Base-by-base conservation (phyloP, 2,329 filamentous ascomycete genomes). In the Diaporthe velutina region DNA sequence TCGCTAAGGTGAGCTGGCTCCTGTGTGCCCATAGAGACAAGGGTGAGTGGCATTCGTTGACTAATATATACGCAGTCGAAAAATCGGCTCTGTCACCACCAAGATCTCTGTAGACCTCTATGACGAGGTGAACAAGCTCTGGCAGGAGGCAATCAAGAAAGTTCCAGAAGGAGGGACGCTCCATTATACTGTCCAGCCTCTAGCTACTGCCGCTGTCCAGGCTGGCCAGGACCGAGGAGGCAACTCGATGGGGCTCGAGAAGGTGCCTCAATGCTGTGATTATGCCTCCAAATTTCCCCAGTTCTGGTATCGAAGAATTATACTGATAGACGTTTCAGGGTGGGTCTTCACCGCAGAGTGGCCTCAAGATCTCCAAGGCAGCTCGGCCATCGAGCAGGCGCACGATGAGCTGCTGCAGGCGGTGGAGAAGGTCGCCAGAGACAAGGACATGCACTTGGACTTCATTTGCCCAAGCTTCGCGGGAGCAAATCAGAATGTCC, bases 171-270 rank as follows among this genome's bases (percentile, higher is more conserved):
- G 19, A n/a, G 70, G 57, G 17, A 10, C 40, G 17, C 45, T 72
- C 22, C 57, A 72, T 35, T 72, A 72, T 28, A 72, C 70, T 4
- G 48, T 72, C n/a, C 70, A 72, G 70, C 70, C 70, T 22, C 38
- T 66, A 8, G 28, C 58, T 13, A 54, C 70, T 3, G 17, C n/a
- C 35, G 70, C 57, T 22, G 57, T 72, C 19, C 33, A 45, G 17
- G 70, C 57, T 8, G 48, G 70, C 13, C 30, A 64, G 22, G 35
- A 55, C n/a, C 57, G 45, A n/a, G 58, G 70, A 22, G 48, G 57
- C 3, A 72, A 66, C 19, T 22, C 22, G 15, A 33, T 72, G 25
- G 70, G 70, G 1, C 58, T 72, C 22, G 35, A 55, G 45, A 54
- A 72, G 57, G 57, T 72, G n/a, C 70, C 70, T 13, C 58, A 64